These are phyloP conservation scores for Hanseniaspora hatyaiensis DNA, from an alignment of 805 yeast species.

Conservation along the genomic window DNA sequence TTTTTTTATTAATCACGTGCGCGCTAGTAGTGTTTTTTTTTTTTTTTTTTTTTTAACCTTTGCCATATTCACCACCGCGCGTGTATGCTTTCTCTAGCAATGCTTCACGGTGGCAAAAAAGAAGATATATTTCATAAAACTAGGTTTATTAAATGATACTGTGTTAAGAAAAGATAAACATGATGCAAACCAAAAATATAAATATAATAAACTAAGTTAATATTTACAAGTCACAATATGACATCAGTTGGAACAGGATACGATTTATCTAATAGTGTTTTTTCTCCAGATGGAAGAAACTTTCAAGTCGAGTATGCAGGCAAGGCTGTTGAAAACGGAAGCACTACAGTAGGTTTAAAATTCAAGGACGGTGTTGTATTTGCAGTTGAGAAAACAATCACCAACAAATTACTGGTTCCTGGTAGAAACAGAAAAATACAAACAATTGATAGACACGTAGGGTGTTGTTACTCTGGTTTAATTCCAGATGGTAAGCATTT, in stretches of 20 bases:
- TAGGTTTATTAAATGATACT: background rate
- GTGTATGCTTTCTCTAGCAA: background rate
- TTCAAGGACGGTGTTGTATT: slow-evolving; percentile 90
- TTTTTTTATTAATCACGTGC: background rate
- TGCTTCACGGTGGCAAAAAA: slow-evolving; percentile 6
- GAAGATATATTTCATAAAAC: background rate
- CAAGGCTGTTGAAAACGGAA: slow-evolving; percentile 95
- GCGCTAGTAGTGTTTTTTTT: background rate
- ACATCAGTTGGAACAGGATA: slow-evolving; percentile 98
- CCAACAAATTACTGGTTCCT: slow-evolving; percentile 79
- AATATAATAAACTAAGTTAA: background rate
- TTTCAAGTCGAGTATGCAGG: slow-evolving; percentile 97
- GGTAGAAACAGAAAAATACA: slow-evolving; percentile 83
- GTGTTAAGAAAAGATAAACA: background rate
- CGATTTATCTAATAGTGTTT: slow-evolving; percentile 93
- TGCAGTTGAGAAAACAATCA: slow-evolving; percentile 88
- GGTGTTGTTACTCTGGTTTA: slow-evolving; percentile 88
- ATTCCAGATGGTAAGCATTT: slow-evolving; percentile 94
- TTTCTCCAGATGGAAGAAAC: slow-evolving; percentile 77
- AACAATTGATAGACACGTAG: slow-evolving; percentile 84
- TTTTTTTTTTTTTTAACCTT: background rate
- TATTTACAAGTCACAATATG: no score
- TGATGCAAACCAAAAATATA: background rate
- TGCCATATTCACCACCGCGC: background rate
- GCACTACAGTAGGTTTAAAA: slow-evolving; percentile 86